phyloP scores from a whole-genome alignment of 179 eudicot species.

The Heliamphora ciliata region DNA sequence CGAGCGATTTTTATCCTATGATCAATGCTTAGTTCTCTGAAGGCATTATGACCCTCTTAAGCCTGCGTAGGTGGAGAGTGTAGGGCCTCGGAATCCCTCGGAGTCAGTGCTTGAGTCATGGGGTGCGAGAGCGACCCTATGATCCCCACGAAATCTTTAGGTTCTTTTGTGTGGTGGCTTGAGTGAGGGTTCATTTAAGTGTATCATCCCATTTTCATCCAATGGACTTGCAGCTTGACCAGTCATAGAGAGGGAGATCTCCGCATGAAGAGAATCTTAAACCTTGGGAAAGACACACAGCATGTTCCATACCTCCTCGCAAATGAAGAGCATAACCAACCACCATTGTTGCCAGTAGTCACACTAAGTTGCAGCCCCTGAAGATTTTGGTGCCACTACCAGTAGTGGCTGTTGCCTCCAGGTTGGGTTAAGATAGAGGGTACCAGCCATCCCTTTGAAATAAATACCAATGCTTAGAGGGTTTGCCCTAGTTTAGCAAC shows the following conservation, averaged over 20 bases:
- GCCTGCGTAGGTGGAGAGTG: neutral
- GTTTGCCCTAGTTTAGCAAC: too few relatives aligned
- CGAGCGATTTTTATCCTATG: neutral
- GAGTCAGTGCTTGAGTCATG: too few relatives aligned
- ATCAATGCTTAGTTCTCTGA: neutral
- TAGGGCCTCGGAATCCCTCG: neutral
- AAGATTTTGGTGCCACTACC: neutral
- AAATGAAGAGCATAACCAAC: neutral
- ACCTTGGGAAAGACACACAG: neutral
- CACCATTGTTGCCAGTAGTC: neutral
- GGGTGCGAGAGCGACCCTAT: neutral
- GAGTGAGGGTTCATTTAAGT: neutral
- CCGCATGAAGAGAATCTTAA: too few relatives aligned
- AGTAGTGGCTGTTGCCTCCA: neutral
- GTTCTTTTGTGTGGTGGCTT: neutral
- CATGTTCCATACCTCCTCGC: neutral
- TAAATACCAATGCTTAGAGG: too few relatives aligned
- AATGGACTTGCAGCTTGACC: neutral
- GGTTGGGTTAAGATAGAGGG: neutral
- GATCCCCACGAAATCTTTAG: neutral
- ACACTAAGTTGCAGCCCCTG: neutral
- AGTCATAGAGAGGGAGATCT: neutral
- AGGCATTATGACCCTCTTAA: neutral
- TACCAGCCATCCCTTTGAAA: neutral
- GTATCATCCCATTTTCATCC: neutral